phyloP scores from a whole-genome alignment of 163 green algal genomes.

The Chlamydomonas reinhardtii region DNA sequence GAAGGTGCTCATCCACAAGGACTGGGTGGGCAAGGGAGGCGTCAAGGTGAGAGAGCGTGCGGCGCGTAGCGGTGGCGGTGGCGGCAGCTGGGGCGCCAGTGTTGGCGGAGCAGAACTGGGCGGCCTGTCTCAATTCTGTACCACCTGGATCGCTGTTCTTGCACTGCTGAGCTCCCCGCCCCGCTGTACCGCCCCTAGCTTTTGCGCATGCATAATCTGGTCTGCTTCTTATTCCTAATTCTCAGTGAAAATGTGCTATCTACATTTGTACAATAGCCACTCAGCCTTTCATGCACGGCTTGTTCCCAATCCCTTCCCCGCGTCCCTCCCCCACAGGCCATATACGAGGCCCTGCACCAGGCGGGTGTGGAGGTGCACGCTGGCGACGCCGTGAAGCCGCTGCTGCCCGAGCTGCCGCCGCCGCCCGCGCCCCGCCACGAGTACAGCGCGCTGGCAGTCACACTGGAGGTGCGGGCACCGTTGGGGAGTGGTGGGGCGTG shows the following conservation, averaged over 20 bases:
- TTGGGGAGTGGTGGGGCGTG: background rate
- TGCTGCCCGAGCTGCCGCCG: slow-evolving; percentile 50
- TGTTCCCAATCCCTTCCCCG: background rate
- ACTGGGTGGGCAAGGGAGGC: slow-evolving; percentile 46
- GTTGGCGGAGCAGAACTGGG: too few relatives aligned
- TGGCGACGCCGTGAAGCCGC: slow-evolving; percentile 8
- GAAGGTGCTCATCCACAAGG: slow-evolving; percentile 90
- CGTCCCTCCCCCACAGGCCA: background rate
- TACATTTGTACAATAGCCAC: too few relatives aligned
- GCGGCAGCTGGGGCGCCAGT: too few relatives aligned
- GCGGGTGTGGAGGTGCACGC: slow-evolving; percentile 82
- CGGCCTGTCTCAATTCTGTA: too few relatives aligned
- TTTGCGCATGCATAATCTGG: too few relatives aligned
- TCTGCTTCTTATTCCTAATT: too few relatives aligned
- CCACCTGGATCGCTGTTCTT: too few relatives aligned
- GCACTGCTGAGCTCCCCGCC: too few relatives aligned
- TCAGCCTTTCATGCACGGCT: too few relatives aligned
- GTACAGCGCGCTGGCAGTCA: slow-evolving; percentile 90
- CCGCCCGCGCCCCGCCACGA: slow-evolving; percentile 84
- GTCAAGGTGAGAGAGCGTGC: slow-evolving; percentile 16
- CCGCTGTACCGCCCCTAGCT: too few relatives aligned
- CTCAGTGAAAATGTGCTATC: too few relatives aligned
- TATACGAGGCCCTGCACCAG: slow-evolving; percentile 61
- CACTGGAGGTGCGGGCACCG: slow-evolving; percentile 82
- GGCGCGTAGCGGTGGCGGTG: too few relatives aligned